phyloP scores from a whole-genome alignment of 176 grass and related monocot species.

The Secale cereale region DNA sequence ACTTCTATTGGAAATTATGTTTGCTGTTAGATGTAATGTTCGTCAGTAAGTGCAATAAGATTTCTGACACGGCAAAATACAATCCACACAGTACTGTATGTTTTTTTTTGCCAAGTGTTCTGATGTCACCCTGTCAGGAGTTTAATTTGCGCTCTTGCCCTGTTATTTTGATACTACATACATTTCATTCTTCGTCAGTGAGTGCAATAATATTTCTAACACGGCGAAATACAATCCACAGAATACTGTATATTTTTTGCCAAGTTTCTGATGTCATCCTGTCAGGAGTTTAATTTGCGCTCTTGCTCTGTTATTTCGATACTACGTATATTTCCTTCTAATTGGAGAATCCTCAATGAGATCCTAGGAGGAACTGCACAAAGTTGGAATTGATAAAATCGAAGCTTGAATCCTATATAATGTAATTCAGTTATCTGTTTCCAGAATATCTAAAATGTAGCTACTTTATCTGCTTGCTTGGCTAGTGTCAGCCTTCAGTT shows the following conservation, averaged over 20 bases:
- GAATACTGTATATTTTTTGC: background rate
- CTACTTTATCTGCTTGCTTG: background rate
- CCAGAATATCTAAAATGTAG: background rate
- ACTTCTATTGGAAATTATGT: background rate
- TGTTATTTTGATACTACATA: background rate
- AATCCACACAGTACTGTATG: background rate
- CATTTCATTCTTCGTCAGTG: background rate
- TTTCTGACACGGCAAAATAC: background rate
- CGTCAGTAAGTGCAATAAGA: background rate
- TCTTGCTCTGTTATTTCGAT: background rate
- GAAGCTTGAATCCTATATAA: background rate
- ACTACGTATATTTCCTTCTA: background rate
- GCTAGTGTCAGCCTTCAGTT: background rate
- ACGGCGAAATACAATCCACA: background rate
- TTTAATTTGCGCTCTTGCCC: background rate
- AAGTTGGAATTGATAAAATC: background rate
- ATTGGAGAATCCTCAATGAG: background rate
- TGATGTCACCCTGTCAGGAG: background rate
- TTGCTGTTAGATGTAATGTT: background rate
- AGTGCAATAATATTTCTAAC: background rate
- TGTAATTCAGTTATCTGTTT: background rate
- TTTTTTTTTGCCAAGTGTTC: background rate
- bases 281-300: background rate
- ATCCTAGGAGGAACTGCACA: background rate
- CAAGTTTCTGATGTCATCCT: background rate